Evolutionary conservation across 768 basidiomycete genomes (phyloP), one percentile per base, ranked within the genome.

Genomic region (Cyathus striatus): DNA sequence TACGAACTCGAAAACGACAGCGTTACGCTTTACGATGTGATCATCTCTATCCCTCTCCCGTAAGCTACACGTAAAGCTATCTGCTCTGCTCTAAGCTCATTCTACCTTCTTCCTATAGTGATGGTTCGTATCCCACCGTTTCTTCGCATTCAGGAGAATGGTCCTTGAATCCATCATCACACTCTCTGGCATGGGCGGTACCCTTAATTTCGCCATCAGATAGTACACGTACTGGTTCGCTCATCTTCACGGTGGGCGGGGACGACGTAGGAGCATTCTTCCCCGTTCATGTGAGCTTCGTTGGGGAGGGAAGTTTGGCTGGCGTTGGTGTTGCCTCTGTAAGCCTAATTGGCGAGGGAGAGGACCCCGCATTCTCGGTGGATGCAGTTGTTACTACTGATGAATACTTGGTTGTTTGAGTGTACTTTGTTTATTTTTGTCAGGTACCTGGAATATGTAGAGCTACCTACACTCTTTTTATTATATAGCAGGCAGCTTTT

Each of bases 1-100:
- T 97, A 96, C 58, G 94, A 98, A 60, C 84, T 98, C 36, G 92
- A 95, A 59, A 88, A 91, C 49, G 76, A 86, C 49, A 75, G 74
- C 38, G 65, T 97, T 42, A 79, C 81, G 0, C 72, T 97, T 2
- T 79, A 89, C 60, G 90, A 97, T 59, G 78, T 94, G 18, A 73
- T 81, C 49, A 90, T 98, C 48, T 84, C 86, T 41, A 95, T 98
- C 52, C 93, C 95, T 20, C 81, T 98, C 37, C 94, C 94, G 87
- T 91, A 63, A 60, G 86, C 78, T 25, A 34, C 23, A 34, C 20
- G 26, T 43, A 12, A 13, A 34, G 14, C 17, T 22, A 13, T 22
- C 16, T 21, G 20, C 46, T 45, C 22, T 20, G 6, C 14, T 26
- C 43, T 40, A 7, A 44, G 21, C 21, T 10, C 13, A 10, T n/a